Conservation (phyloP, 441 rosid species). For the Capsella rubella region DNA sequence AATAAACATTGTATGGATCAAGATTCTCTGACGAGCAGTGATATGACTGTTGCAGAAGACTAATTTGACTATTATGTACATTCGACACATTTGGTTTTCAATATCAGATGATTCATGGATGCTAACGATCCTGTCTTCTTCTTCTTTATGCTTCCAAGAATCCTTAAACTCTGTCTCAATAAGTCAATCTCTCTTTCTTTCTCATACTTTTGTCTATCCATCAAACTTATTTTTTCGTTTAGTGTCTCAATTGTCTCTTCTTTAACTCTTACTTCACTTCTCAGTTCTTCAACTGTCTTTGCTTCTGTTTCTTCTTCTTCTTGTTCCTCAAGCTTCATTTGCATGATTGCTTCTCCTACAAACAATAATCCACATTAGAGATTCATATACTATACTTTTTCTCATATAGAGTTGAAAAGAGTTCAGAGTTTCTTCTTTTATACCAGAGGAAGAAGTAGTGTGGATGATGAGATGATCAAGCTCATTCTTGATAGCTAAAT, state of each 20-base stretch:
- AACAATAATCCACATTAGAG: slow-evolving; percentile 9
- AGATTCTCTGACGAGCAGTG: slow-evolving; percentile 33
- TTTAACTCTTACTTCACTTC: slow-evolving; percentile 59
- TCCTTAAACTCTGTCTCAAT: slow-evolving; percentile 74
- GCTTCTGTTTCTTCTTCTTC: slow-evolving; percentile 13
- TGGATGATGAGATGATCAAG: slow-evolving; percentile 81
- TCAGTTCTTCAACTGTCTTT: slow-evolving; percentile 55
- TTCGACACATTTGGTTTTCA: slow-evolving; percentile 44
- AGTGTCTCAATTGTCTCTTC: slow-evolving; percentile 58
- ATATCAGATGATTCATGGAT: slow-evolving; percentile 26
- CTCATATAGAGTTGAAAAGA: neutral
- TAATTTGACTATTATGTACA: slow-evolving; percentile 39
- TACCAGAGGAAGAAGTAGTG: slow-evolving; percentile 56
- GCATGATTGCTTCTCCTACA: slow-evolving; percentile 55
- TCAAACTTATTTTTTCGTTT: slow-evolving; percentile 49
- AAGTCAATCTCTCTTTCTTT: slow-evolving; percentile 70
- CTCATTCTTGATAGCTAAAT: slow-evolving; percentile 84
- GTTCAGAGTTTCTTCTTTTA: slow-evolving; percentile 3
- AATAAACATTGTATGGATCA: slow-evolving; percentile 36
- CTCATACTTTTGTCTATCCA: slow-evolving; percentile 57
- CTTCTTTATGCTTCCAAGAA: slow-evolving; percentile 55
- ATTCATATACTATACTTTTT: slow-evolving; percentile 2
- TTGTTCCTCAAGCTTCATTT: slow-evolving; percentile 51
- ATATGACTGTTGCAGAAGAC: slow-evolving; percentile 36
- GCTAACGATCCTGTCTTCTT: slow-evolving; percentile 28